Evolutionary conservation across 2,329 filamentous ascomycete genomes (phyloP), one percentile per base, ranked within the genome.

Genomic region (Trichoderma sp.): DNA sequence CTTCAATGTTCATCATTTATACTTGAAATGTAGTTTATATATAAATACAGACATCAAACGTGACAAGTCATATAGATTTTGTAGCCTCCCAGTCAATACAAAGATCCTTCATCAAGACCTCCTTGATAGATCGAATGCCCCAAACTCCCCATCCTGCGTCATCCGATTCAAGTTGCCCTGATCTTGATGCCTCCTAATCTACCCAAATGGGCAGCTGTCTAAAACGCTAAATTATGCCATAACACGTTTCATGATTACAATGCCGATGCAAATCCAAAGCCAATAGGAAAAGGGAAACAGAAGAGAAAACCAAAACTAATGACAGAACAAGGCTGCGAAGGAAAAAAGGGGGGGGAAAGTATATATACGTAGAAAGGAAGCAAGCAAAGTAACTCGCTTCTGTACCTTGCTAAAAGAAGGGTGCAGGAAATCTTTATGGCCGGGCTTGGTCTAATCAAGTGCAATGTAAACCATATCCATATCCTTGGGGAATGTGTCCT

Each of bases 391-490:
- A n/a, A 13, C 55, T 40, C 29, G 52, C 53, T 40, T 43, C 29
- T 6, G 31, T 27, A 40, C 8, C 16, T 31, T 10, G 14, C 6
- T 29, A 11, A 14, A 11, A 14, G 19, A 13, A 11, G 10, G 21
- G 5, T 8, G 29, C 16, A 19, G n/a, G 19, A 47, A 14, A 31
- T n/a, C 14, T 21, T 21, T 24, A 8, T 4, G 3, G 21, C 29
- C 57, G 31, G 40, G 14, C 57, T 75, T 68, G 76, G 60, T 72
- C 68, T 68, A 78, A 62, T 72, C 68, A 43, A 76, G 69, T 49
- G 72, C 68, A 61, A 72, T 75, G 70, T 81, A 82, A 47, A 81
- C 74, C 56, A 77, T 75, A 66, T 82, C 80, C 80, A 80, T 79
- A 37, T 78, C 76, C 58, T 76, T 75, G 4, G 80, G 79, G 72